A percentile compares a stretch with the other conserved stretches of the same genome.
These are phyloP conservation scores for Scutellaria barbata DNA, from an alignment of 257 asterid genomes.

Conservation along the genomic window DNA sequence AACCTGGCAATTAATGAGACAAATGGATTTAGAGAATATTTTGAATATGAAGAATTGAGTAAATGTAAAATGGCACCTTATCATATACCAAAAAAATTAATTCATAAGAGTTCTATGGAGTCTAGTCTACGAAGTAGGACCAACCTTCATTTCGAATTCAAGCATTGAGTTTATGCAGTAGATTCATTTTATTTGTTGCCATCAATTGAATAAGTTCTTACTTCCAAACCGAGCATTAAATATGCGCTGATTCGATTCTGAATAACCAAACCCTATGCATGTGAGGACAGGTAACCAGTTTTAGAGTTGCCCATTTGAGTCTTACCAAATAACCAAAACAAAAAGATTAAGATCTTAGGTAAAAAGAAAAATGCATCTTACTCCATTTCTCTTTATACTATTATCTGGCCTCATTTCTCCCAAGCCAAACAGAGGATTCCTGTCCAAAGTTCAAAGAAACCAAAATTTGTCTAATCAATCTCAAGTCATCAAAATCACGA, in stretches of 20 bases:
- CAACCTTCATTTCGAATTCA: too few species aligned
- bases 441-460: background rate
- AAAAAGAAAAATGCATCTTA: background rate
- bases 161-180: background rate
- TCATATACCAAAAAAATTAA: background rate
- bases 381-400: background rate
- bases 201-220: background rate
- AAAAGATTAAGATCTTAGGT: background rate
- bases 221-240: background rate
- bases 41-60: background rate
- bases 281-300: too few species aligned
- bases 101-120: background rate
- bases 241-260: background rate
- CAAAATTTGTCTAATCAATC: background rate
- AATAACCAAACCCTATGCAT: background rate
- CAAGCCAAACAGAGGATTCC: background rate
- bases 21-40: background rate
- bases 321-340: too few species aligned
- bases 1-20: constrained; percentile 4
- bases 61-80: background rate
- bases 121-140: background rate
- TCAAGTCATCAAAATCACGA: background rate
- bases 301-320: too few species aligned
- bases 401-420: background rate
- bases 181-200: background rate